Evolutionary conservation across 169 alveolate genomes (phyloP), one percentile per base, ranked within the genome.

Genomic region (Cryptosporidium ryanae): DNA sequence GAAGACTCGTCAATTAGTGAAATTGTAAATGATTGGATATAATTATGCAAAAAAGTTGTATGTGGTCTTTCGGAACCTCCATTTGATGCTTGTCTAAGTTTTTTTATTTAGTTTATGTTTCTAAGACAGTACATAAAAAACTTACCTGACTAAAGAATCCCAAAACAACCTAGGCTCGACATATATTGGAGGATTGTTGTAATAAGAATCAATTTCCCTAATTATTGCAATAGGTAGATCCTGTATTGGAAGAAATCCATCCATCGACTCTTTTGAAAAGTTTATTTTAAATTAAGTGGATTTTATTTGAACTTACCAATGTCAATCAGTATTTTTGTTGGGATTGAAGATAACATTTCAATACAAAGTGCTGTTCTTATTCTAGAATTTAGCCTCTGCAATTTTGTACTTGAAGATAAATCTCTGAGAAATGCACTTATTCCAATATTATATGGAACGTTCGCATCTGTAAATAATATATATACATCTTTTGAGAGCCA

Each of bases 131-230:
- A 8, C 8, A 61, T 32, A 34, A 7, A 43, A 25, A 32, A 38
- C 71, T 59, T 57, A 76, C 87, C 87, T 76, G 25, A 65, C 25
- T 7, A 76, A 57, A 34, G 87, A 76, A 55, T 76, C 71, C 87
- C 87, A 76, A 59, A 76, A 59, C 17, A 6, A 57, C 25, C 87
- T 57, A 0, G 87, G 38, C 15, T 32, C 57, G 18, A 76, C 63
- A 59, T 29, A 76, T 25, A 61, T 46, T 18, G 71, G 87, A 1
- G 87, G 87, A 38, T 61, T 32, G 18, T 13, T 34, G 17, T 57
- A 76, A 25, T 59, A 18, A 18, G 76, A 59, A 13, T 76, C 76
- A 57, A 76, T 38, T 34, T 76, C 87, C n/a, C 59, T 76, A 15
- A 76, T 34, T 13, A 76, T 32, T 23, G 71, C 71, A 55, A 57